phyloP scores from a whole-genome alignment of 2,329 filamentous ascomycete species.

The Venturia effusa region DNA sequence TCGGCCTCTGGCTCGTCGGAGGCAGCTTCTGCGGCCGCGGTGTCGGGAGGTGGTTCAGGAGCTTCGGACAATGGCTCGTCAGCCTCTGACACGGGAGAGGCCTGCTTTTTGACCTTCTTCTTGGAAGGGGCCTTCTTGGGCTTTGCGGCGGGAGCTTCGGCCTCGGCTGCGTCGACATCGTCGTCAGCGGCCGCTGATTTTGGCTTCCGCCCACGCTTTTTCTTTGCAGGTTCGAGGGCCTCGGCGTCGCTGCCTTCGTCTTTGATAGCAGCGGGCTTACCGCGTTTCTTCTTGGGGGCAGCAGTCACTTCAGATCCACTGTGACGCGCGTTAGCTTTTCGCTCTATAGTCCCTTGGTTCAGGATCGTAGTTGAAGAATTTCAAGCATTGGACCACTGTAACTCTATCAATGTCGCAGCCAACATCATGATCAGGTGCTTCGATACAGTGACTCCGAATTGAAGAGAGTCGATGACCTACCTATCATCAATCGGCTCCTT shows the following conservation, averaged over 20 bases:
- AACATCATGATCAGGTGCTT: not conserved
- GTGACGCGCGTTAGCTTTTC: not conserved
- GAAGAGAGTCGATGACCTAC: not conserved
- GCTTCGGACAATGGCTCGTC: not conserved
- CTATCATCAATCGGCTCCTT: conserved; percentile 7
- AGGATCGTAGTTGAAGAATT: not conserved
- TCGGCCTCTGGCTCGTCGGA: not conserved
- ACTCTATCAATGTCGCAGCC: not conserved
- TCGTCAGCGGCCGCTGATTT: conserved; percentile 11
- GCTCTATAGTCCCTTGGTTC: not conserved
- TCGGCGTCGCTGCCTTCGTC: conserved; percentile 9
- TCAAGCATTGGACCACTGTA: not conserved
- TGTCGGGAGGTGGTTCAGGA: not conserved
- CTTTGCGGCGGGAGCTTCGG: conserved; percentile 5
- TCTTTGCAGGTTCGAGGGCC: conserved; percentile 14
- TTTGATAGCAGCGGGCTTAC: not conserved
- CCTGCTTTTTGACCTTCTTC: conserved; percentile 1
- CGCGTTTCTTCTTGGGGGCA: conserved; percentile 14
- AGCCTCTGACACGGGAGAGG: not conserved
- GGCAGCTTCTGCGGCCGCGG: conserved; percentile 3
- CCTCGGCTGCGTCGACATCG: not conserved
- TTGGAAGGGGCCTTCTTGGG: not conserved
- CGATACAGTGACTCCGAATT: not conserved
- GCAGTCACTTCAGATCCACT: conserved; percentile 3
- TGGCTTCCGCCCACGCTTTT: conserved; percentile 16